Conservation (phyloP, 192 early-diverging fungal species). For the Helicostylum pulchrum region DNA sequence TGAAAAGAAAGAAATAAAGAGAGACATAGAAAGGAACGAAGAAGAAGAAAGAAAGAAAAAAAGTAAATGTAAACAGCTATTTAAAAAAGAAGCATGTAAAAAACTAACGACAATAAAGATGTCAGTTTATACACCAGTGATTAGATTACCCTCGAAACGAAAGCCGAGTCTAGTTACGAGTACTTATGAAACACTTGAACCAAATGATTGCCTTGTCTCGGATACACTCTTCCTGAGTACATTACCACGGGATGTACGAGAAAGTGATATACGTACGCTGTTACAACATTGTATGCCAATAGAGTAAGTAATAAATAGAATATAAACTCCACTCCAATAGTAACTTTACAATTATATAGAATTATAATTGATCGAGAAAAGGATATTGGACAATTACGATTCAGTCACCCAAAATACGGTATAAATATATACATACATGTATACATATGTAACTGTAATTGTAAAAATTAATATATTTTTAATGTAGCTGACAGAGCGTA, state of each 20-base stretch:
- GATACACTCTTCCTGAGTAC: slow-evolving; percentile 24
- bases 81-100: background rate
- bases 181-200: background rate
- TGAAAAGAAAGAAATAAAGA: background rate
- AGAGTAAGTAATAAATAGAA: slow-evolving; percentile 11
- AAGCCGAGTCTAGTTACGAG: slow-evolving; percentile 3
- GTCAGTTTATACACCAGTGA: slow-evolving; percentile 9
- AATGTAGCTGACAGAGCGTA: slow-evolving; percentile 36
- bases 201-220: slow-evolving; percentile 10
- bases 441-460: too few species aligned
- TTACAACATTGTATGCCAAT: slow-evolving; percentile 23
- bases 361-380: slow-evolving; percentile 13
- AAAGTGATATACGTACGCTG: slow-evolving; percentile 22
- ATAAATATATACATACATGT: too few species aligned
- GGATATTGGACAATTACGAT: slow-evolving; percentile 19
- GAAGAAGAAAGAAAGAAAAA: too few species aligned
- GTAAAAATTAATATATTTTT: background rate
- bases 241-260: slow-evolving; percentile 15
- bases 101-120: background rate
- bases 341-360: slow-evolving; percentile 2
- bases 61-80: background rate
- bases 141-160: slow-evolving; percentile 5
- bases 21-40: background rate
- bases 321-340: background rate
- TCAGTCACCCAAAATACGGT: slow-evolving; percentile 14